Evolutionary conservation across 177 flowering plant genomes (phyloP).

Genomic region (Vitis hybrid): DNA sequence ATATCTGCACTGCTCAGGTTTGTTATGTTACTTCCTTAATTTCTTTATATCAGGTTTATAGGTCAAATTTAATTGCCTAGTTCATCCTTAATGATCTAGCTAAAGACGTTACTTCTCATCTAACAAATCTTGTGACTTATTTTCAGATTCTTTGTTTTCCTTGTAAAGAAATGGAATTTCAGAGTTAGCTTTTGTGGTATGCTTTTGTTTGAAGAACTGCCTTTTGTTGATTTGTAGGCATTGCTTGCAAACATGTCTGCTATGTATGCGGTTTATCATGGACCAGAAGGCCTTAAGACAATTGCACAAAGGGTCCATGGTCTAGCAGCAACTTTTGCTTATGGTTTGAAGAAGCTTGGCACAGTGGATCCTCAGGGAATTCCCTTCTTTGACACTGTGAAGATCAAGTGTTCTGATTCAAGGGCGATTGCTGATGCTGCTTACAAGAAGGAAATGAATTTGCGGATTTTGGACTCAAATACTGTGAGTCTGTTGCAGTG

Average conservation of each 20-base stretch:
- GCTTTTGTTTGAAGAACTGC: constrained; percentile 7
- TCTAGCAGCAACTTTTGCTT: constrained; percentile 79
- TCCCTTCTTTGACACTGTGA: constrained; percentile 98
- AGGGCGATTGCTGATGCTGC: constrained; percentile 77
- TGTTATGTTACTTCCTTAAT: not conserved
- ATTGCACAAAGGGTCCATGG: constrained; percentile 91
- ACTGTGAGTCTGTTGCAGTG: constrained; percentile 49
- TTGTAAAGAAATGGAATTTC: too few species aligned
- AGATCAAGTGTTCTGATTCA: constrained; percentile 75
- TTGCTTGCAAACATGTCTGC: constrained; percentile 99
- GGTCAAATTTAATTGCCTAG: too few species aligned
- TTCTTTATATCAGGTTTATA: too few species aligned
- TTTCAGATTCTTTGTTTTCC: too few species aligned
- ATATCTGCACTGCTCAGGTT: constrained; percentile 99
- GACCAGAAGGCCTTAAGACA: constrained; percentile 90
- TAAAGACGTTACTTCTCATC: too few species aligned
- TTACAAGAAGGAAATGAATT: constrained; percentile 69
- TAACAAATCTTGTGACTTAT: too few species aligned
- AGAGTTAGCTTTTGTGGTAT: not conserved
- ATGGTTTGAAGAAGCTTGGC: constrained; percentile 83
- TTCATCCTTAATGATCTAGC: too few species aligned
- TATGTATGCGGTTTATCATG: constrained; percentile 97
- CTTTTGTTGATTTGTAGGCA: constrained; percentile 50
- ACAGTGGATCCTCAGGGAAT: constrained; percentile 73
- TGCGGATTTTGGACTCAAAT: constrained; percentile 70